Conservation (phyloP, 768 basidiomycete genomes). For the Tulasnella sp. region DNA sequence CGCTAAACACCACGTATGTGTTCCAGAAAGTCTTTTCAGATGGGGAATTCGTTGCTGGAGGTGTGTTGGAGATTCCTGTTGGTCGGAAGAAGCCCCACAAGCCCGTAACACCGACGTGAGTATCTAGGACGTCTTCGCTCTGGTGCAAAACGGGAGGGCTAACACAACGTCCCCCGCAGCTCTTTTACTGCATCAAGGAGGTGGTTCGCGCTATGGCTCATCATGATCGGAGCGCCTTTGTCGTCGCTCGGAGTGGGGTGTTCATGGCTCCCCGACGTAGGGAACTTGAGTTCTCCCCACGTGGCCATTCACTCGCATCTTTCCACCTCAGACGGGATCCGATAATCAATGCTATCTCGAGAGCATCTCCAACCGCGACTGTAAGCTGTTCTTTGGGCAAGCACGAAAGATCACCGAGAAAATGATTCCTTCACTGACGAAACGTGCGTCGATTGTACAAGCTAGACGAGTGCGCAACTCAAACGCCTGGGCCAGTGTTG, state of each 20-base stretch:
- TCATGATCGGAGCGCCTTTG: constrained; percentile 66
- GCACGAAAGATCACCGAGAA: constrained; percentile 45
- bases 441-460: not conserved
- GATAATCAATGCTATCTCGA: constrained; percentile 87
- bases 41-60: constrained; percentile 83
- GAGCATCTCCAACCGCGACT: constrained; percentile 74
- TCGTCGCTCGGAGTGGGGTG: constrained; percentile 74
- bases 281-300: constrained; percentile 19
- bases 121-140: constrained; percentile 20
- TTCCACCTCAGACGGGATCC: constrained; percentile 33
- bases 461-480: no score
- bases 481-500: no score
- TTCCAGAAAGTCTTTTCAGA: constrained; percentile 93
- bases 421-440: constrained; percentile 5
- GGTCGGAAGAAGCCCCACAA: constrained; percentile 78
- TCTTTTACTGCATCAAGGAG: constrained; percentile 79
- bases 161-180: constrained; percentile 35
- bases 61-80: constrained; percentile 75
- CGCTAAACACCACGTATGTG: constrained; percentile 60
- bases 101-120: constrained; percentile 79
- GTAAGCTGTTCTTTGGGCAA: constrained; percentile 86
- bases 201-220: constrained; percentile 79
- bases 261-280: constrained; percentile 86
- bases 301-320: not conserved
- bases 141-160: not conserved